Base-by-base conservation (phyloP, 257 asterid species). In the Scutellaria baicalensis region DNA sequence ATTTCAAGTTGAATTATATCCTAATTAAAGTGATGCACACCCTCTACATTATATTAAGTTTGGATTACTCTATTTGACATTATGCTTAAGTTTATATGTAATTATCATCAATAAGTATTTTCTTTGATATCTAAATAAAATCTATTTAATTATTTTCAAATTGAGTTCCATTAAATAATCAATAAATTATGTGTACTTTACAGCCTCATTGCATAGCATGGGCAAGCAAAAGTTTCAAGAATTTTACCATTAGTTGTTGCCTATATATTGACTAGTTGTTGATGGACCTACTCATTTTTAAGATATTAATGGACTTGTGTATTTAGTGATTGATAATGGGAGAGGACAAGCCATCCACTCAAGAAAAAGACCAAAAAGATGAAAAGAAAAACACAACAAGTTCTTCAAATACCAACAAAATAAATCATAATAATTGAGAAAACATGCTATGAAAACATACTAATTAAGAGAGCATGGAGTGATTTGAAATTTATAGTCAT, bases 311-410 rank as follows among this genome's bases (percentile, higher is more conserved):
- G 11, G 21, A 43, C n/a, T 31, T 52, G 66, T 18, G 40, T 42
- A 44, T 51, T 47, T 49, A 68, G 75, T 56, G 70, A 35, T 63
- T 23, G 20, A 51, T 68, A 18, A 36, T 18, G 10, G 18, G 54
- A n/a, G 27, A 57, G 21, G 74, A 36, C 63, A 74, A 75, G 45
- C 59, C 43, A 43, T 68, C 66, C 52, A 68, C 54, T 62, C 33
- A 60, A 45, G 54, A 54, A 51, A 58, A 51, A 21, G 44, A 68
- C 52, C 64, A 43, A n/a, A 76, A 47, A 8, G 7, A 54, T 31
- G 16, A 7, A 42, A 16, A 55, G 7, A 63, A 44, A 36, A 9
- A 60, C 6, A 49, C 12, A 27, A 59, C 61, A 27, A 48, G 44
- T 57, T 58, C 57, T 43, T 57, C 47, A 16, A 64, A 42, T 58